phyloP scores from a whole-genome alignment of 345 rosid genomes.

The Jatropha curcas region DNA sequence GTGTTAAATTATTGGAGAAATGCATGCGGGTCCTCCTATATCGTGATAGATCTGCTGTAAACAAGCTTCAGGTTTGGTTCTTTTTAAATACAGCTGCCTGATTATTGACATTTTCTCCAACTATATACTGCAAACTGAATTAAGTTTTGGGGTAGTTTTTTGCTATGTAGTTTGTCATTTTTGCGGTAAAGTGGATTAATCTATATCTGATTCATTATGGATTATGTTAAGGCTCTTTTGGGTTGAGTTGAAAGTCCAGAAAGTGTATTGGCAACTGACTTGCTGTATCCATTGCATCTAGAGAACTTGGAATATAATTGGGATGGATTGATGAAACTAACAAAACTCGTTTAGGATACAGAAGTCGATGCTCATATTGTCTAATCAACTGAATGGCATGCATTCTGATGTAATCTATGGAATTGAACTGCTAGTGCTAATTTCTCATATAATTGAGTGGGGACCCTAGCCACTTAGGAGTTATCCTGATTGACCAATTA shows the following conservation, averaged over 20 bases:
- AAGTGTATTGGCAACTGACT: not conserved
- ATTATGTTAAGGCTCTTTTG: not conserved
- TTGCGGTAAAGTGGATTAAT: not conserved
- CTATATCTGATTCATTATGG: not conserved
- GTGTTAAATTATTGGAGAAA: conserved; percentile 86
- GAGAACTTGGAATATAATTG: not conserved
- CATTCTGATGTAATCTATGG: too few relatives aligned
- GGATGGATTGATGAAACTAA: not conserved
- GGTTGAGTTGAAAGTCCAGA: not conserved
- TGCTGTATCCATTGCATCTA: not conserved
- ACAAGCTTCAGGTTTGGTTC: conserved; percentile 84
- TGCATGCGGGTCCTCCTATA: conserved; percentile 97
- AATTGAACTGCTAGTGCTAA: too few relatives aligned
- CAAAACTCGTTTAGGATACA: too few relatives aligned
- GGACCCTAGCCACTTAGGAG: too few relatives aligned
- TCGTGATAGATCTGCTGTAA: conserved; percentile 96
- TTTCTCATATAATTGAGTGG: too few relatives aligned
- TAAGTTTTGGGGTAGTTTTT: not conserved
- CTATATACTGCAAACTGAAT: not conserved
- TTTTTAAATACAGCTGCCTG: not conserved
- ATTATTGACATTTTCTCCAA: not conserved
- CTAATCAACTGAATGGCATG: too few relatives aligned
- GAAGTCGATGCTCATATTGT: too few relatives aligned
- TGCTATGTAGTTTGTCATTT: not conserved
- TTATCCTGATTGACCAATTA: too few relatives aligned